phyloP scores from a whole-genome alignment of 306 rosid species.

The Chamaecrista fasciculata region DNA sequence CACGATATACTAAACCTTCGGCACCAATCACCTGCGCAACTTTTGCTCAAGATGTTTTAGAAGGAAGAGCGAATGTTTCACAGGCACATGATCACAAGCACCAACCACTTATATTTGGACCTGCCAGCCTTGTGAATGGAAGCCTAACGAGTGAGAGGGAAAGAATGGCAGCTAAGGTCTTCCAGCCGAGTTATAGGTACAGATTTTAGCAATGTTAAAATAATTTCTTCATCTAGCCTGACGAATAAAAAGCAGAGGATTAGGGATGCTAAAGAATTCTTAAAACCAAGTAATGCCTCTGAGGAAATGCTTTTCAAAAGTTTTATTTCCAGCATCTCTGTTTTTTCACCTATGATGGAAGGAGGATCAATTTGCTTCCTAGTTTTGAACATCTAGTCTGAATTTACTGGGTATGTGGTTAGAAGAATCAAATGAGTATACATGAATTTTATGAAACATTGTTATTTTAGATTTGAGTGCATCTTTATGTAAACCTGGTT shows the following conservation, averaged over 20 bases:
- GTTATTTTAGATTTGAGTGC: slow-evolving; percentile 2
- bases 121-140: slow-evolving; percentile 85
- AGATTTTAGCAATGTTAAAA: background rate
- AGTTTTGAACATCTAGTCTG: background rate
- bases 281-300: background rate
- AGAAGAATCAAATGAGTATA: background rate
- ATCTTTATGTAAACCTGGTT: background rate
- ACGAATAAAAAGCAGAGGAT: background rate
- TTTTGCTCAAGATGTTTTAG: slow-evolving; percentile 96
- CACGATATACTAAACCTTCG: slow-evolving; percentile 59
- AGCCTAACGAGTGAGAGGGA: slow-evolving; percentile 74
- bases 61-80: slow-evolving; percentile 86
- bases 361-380: background rate
- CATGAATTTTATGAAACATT: background rate
- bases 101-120: slow-evolving; percentile 90
- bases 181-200: slow-evolving; percentile 76
- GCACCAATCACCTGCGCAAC: slow-evolving; percentile 93
- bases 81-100: slow-evolving; percentile 89
- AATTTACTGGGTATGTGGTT: background rate
- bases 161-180: slow-evolving; percentile 88
- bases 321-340: slow-evolving; percentile 11
- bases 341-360: background rate
- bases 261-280: background rate
- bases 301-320: slow-evolving; percentile 6
- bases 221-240: slow-evolving; percentile 16